Evolutionary conservation across 2,329 filamentous ascomycete genomes (phyloP), one percentile per base, ranked within the genome.

Genomic region (Graphilbum fragrans): DNA sequence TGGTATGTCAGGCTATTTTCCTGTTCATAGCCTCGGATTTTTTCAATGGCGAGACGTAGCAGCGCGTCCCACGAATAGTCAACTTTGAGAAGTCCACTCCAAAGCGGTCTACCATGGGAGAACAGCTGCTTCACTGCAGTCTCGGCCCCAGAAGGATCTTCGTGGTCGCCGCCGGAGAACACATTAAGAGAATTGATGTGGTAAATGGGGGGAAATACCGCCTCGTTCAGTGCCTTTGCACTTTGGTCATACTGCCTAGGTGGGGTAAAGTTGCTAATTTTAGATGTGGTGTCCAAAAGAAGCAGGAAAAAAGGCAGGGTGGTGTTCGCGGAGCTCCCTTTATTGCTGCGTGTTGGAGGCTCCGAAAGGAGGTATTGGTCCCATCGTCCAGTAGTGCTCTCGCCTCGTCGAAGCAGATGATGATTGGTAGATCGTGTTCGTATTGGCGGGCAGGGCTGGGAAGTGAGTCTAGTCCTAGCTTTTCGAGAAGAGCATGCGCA

Each of bases 381-480:
- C 11, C 27, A 11, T 19, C 16, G 17, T 32, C 16, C 19, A 38
- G 18, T 2, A 33, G 37, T 8, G 19, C 27, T 21, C 37, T 21
- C 14, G 37, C 37, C 19, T 38, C 37, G 22, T 38, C 37, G 23
- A 38, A n/a, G 16, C 37, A 38, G 18, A 38, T n/a, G 3, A 38
- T 22, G 14, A 27, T 31, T 5, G 17, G 22, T 20, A 21, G 7
- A 7, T 9, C 19, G n/a, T 11, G 10, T 5, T 4, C 21, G 12
- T n/a, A 27, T 5, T 25, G 9, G 10, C 3, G 27, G 8, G 27
- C 20, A 16, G n/a, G 29, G 10, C 17, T 25, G 5, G 40, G 40
- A 2, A 16, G 6, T 6, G 27, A 4, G 29, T 41, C 38, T 5
- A 37, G 3, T 4, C 32, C 32, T 2, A 35, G 20, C 2, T n/a